Conservation (phyloP, 306 rosid species). For the Acacia crassicarpa region DNA sequence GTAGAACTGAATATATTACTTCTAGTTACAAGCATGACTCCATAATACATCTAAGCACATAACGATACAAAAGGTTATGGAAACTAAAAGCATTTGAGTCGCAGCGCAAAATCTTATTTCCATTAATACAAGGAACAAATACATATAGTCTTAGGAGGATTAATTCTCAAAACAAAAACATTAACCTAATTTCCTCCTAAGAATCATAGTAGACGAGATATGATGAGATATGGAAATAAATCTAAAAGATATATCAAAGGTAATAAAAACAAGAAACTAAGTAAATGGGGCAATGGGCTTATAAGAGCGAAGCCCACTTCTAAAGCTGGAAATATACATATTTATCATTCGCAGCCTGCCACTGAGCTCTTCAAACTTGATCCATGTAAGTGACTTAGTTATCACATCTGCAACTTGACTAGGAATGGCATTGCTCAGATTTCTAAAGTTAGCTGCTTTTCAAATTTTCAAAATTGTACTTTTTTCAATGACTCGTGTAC, state of each 20-base stretch:
- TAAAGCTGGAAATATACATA: not conserved
- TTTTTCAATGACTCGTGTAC: not conserved
- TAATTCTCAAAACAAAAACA: not conserved
- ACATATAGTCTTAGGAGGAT: not conserved
- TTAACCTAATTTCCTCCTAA: not conserved
- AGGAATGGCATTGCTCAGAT: not conserved
- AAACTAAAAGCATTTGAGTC: not conserved
- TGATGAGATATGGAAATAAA: not conserved
- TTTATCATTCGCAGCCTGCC: not conserved
- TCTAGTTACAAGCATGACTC: not conserved
- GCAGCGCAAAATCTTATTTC: not conserved
- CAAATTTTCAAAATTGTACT: not conserved
- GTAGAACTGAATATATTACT: not conserved
- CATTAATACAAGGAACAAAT: not conserved
- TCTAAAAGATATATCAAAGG: not conserved
- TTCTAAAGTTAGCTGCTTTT: not conserved
- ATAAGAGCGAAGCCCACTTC: not conserved
- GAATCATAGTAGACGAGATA: not conserved
- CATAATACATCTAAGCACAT: not conserved
- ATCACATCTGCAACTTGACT: not conserved
- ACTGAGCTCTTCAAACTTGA: not conserved
- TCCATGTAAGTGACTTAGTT: not conserved
- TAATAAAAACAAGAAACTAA: not conserved
- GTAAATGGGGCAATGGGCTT: not conserved
- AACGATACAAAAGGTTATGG: not conserved